Conservation (phyloP, 108 stramenopile genomes). For the Stephanodiscus minutulus region DNA sequence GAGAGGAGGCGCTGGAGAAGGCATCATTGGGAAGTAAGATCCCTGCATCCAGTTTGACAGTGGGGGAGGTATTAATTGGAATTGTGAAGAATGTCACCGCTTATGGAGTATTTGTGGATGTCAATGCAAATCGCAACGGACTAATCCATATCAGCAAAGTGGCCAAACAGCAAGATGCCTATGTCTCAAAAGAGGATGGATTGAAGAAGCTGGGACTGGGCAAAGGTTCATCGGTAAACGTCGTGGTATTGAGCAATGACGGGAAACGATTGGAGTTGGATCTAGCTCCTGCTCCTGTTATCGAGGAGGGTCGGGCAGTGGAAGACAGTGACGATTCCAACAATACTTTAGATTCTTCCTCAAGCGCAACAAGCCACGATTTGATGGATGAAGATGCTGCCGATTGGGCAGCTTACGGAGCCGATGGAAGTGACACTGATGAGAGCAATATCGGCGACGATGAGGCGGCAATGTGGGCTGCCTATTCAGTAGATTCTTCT, state of each 20-base stretch:
- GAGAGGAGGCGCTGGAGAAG: conserved; percentile 45
- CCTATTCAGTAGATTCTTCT: conserved; percentile 39
- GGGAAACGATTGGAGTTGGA: conserved; percentile 65
- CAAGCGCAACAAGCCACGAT: background rate
- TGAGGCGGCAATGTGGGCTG: conserved; percentile 58
- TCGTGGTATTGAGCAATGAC: conserved; percentile 55
- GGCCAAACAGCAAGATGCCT: conserved; percentile 51
- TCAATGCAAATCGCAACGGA: conserved; percentile 79
- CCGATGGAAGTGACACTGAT: conserved; percentile 7
- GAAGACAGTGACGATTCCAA: background rate
- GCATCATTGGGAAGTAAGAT: conserved; percentile 31
- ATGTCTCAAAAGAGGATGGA: conserved; percentile 68
- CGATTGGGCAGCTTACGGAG: conserved; percentile 31
- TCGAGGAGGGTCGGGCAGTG: conserved; percentile 8
- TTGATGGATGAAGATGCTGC: conserved; percentile 39
- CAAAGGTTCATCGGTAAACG: conserved; percentile 50
- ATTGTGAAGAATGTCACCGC: conserved; percentile 55
- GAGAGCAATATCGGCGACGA: conserved; percentile 22
- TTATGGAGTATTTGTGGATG: conserved; percentile 75
- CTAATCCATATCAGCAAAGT: conserved; percentile 75
- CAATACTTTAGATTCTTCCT: too few species aligned
- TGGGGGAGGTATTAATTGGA: conserved; percentile 54
- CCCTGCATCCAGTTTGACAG: conserved; percentile 52
- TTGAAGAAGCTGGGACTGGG: conserved; percentile 63
- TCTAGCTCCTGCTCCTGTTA: conserved; percentile 41